Evolutionary conservation across 768 basidiomycete genomes (phyloP), one percentile per base, ranked within the genome.

Genomic region (Botryobasidium botryosum): DNA sequence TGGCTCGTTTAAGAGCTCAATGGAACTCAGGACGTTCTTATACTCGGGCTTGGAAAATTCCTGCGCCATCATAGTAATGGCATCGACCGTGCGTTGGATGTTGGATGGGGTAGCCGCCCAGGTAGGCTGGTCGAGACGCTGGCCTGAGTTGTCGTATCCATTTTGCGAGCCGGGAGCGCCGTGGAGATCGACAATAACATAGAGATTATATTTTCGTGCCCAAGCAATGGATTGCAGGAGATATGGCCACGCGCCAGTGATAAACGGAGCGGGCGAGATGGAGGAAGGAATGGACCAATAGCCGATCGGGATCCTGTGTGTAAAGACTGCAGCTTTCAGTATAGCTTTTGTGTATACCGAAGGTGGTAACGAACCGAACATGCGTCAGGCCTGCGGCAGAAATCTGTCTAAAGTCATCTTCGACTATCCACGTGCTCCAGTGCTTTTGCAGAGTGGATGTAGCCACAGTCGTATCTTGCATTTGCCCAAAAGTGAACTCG

Each of bases 91-190:
- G 28, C 82, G 77, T 37, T 69, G 63, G 37, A 87, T 67, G 53
- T 85, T 79, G 26, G 67, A 69, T 48, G 69, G 66, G 39, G 69
- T 68, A 1, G 70, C 69, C 10, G 84, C 78, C 84, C 84, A 87
- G 26, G 62, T 57, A 59, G 84, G 83, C 51, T 59, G 71, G 7
- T 65, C 46, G 49, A 74, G 57, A 47, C 60, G 71, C 55, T 76
- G 76, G 17, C 84, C 84, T 37, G 82, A 85, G 53, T 87, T 87
- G 54, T 87, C 84, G 53, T 73, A 87, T 18, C 83, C 82, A 54
- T 66, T 64, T 57, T 88, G 82, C 57, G 79, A 81, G 13, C 87
- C 87, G 1, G 87, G 83, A 25, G 74, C 84, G 23, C 79, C 80
- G 55, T 86, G 83, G 1, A 84, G 68, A 62, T 90, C 88, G 31